These are phyloP conservation scores for Globisporangium spiculum DNA, from an alignment of 352 stramenopile genomes.

Conservation along the genomic window DNA sequence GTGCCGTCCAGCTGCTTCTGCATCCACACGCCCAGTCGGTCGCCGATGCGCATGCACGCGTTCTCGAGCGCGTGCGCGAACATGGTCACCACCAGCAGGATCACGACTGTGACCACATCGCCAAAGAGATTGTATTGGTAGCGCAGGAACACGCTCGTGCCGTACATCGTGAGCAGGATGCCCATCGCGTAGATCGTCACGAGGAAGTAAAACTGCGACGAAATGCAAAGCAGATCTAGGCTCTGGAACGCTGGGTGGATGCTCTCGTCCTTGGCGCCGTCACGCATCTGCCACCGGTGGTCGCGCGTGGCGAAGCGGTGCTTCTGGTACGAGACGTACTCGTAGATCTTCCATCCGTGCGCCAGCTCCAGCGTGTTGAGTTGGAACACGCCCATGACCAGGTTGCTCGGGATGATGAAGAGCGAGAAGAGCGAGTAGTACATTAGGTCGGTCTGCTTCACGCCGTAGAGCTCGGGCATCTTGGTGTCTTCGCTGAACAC, in stretches of 20 bases:
- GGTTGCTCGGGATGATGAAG: slow-evolving; percentile 94
- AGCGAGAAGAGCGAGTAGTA: slow-evolving; percentile 95
- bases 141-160: slow-evolving; percentile 92
- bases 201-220: slow-evolving; percentile 93
- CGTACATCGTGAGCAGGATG: slow-evolving; percentile 92
- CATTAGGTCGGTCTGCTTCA: slow-evolving; percentile 91
- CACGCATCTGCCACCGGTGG: slow-evolving; percentile 90
- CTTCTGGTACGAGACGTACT: slow-evolving; percentile 96
- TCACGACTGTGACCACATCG: slow-evolving; percentile 89
- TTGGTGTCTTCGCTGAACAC: slow-evolving; percentile 87
- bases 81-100: slow-evolving; percentile 82
- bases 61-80: slow-evolving; percentile 70
- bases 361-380: slow-evolving; percentile 95
- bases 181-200: slow-evolving; percentile 78
- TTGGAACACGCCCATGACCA: slow-evolving; percentile 93
- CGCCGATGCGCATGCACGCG: slow-evolving; percentile 59
- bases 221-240: slow-evolving; percentile 95
- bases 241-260: slow-evolving; percentile 91
- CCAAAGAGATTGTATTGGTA: slow-evolving; percentile 92
- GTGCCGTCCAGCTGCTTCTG: slow-evolving; percentile 91
- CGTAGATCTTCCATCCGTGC: slow-evolving; percentile 96
- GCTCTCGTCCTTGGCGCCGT: slow-evolving; percentile 88
- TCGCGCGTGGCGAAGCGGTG: slow-evolving; percentile 94
- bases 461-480: slow-evolving; percentile 92
- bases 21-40: slow-evolving; percentile 90